Conservation (phyloP, 805 yeast genomes). For the Cyberlindnera maritima region DNA sequence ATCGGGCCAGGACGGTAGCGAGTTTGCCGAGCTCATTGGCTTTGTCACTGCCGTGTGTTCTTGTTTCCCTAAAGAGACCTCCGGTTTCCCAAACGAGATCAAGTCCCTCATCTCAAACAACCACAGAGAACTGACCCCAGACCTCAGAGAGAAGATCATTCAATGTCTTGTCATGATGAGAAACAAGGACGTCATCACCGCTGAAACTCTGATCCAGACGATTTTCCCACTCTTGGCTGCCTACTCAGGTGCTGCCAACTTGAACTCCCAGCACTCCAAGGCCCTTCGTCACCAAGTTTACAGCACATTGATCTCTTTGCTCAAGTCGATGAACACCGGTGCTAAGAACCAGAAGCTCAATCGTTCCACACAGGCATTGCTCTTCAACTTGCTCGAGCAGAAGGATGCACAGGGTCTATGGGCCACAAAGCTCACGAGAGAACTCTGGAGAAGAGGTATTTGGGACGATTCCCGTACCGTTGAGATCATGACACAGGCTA, state of each 20-base stretch:
- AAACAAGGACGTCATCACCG: constrained; percentile 73
- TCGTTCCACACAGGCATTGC: constrained; percentile 84
- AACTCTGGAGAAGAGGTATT: constrained; percentile 94
- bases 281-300: constrained; percentile 81
- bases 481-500: constrained; percentile 97
- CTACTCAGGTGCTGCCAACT: constrained; percentile 50
- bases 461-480: constrained; percentile 98
- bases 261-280: constrained; percentile 65
- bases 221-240: constrained; percentile 81
- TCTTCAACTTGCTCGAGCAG: constrained; percentile 81
- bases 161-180: constrained; percentile 87
- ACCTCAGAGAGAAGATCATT: constrained; percentile 85
- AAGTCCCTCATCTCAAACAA: constrained; percentile 64
- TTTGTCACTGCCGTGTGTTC: constrained; percentile 89
- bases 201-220: constrained; percentile 81
- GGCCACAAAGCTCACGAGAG: constrained; percentile 95
- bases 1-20: constrained; percentile 46
- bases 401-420: constrained; percentile 84
- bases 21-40: constrained; percentile 78
- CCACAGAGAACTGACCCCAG: constrained; percentile 81
- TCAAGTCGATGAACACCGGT: constrained; percentile 85
- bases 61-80: constrained; percentile 88
- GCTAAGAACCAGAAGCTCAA: constrained; percentile 87
- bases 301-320: constrained; percentile 68
- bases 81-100: constrained; percentile 78